These are phyloP conservation scores for Suillus subluteus DNA, from an alignment of 768 basidiomycete species.

Conservation along the genomic window DNA sequence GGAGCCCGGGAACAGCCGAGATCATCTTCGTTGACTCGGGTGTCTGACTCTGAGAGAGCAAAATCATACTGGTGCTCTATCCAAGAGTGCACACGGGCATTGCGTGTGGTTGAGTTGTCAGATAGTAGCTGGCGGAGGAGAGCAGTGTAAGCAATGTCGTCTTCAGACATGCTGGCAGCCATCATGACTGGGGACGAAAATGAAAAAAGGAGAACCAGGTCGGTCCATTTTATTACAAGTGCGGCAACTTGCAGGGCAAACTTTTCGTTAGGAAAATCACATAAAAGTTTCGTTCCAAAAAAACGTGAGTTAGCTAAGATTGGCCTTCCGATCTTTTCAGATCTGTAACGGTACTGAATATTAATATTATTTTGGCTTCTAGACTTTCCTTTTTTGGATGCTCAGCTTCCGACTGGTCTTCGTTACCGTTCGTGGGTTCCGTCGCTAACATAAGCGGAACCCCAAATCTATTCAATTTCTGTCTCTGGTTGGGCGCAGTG, in stretches of 20 bases:
- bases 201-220: background rate
- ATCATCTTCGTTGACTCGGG: constrained; percentile 2
- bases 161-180: constrained; percentile 30
- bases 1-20: constrained; percentile 13
- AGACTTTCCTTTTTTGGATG: constrained; percentile 8
- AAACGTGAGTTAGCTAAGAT: constrained; percentile 20
- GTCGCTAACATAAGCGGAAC: constrained; percentile 21
- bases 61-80: constrained; percentile 41
- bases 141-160: constrained; percentile 33
- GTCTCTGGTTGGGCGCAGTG: background rate
- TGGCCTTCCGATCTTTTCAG: constrained; percentile 7
- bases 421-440: constrained; percentile 15
- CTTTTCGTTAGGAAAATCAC: constrained; percentile 20
- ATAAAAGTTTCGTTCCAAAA: constrained; percentile 15
- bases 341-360: background rate
- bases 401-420: constrained; percentile 10
- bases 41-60: constrained; percentile 32
- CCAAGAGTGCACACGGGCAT: constrained; percentile 37
- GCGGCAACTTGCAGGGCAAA: constrained; percentile 1
- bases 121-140: constrained; percentile 33
- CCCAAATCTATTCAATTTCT: constrained; percentile 13
- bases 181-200: constrained; percentile 7
- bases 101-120: constrained; percentile 25
- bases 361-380: background rate
- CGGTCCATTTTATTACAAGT: constrained; percentile 25